Base-by-base conservation (phyloP, 805 yeast genomes). In the Candida easanensis region DNA sequence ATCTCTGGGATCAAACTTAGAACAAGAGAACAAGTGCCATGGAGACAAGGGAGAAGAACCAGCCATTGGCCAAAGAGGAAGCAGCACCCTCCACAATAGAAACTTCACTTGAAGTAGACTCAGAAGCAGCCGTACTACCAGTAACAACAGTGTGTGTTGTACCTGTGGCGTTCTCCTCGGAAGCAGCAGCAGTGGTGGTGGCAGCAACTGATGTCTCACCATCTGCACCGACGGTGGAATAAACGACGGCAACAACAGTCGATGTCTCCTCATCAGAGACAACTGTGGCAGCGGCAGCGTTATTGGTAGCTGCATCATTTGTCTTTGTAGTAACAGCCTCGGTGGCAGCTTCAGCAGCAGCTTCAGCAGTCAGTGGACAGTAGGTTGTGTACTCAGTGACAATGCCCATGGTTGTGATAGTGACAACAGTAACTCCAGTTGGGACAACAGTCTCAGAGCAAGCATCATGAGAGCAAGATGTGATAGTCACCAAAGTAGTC, bases 161-260 rank as follows among this genome's bases (percentile, higher is more conserved):
- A n/a, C n/a, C n/a, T n/a, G n/a, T n/a, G n/a, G n/a, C n/a, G n/a
- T n/a, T n/a, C n/a, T n/a, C n/a, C n/a, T n/a, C n/a, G 41, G 59
- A 51, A 45, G 60, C 57, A 49, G 58, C 64, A 40, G 59, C 40
- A 45, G 58, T 62, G 25, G 54, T 42, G 36, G 61, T 46, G 37
- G 44, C 38, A 50, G 53, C 54, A 36, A 46, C 57, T 42, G 42
- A 46, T 18, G 53, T 46, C 48, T 51, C 48, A 36, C 50, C 50
- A 44, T 51, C 59, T 27, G 57, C 57, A 51, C 56, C 51, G 19
- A 28, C 39, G 39, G n/a, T n/a, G n/a, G n/a, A n/a, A n/a, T 16
- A 42, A 19, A 46, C 39, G 18, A 44, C 37, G 28, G 39, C 17
- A 15, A 42, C 22, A 40, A 31, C 41, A 23, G 32, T 20, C 9